phyloP scores from a whole-genome alignment of 805 yeast genomes.

The Yarrowia sp. region DNA sequence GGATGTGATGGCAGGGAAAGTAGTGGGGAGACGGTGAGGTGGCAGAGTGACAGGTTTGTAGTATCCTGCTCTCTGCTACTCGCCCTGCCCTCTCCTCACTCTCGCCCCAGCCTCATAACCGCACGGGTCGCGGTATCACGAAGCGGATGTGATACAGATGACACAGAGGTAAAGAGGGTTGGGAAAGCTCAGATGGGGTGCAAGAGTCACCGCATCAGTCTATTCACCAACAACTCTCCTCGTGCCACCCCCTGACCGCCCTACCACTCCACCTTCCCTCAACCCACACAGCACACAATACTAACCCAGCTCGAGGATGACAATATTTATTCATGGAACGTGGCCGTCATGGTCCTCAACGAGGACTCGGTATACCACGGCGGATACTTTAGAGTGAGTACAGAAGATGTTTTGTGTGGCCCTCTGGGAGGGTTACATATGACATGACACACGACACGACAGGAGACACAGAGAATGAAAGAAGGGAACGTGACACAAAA shows the following conservation, averaged over 20 bases:
- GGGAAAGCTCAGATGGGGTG: too few relatives aligned
- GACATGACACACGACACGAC: not conserved
- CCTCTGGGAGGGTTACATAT: not conserved
- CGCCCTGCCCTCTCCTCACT: too few relatives aligned
- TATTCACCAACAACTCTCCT: too few relatives aligned
- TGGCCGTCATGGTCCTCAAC: conserved; percentile 88
- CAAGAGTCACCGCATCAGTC: too few relatives aligned
- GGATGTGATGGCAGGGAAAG: too few relatives aligned
- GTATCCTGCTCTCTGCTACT: too few relatives aligned
- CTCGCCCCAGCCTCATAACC: too few relatives aligned
- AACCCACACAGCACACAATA: not conserved
- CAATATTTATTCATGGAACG: conserved; percentile 49
- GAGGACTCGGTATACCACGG: conserved; percentile 90
- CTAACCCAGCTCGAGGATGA: conserved; percentile 50
- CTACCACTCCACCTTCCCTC: not conserved
- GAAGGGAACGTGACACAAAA: not conserved
- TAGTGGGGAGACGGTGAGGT: too few relatives aligned
- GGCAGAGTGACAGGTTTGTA: too few relatives aligned
- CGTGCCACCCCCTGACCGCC: not conserved
- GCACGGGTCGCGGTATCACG: too few relatives aligned
- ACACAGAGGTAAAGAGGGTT: too few relatives aligned
- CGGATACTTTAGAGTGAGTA: conserved; percentile 67
- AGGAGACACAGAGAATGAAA: not conserved
- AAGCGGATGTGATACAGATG: too few relatives aligned
- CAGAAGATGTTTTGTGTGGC: not conserved